Base-by-base conservation (phyloP, 768 basidiomycete genomes). In the Mycena vulgaris region DNA sequence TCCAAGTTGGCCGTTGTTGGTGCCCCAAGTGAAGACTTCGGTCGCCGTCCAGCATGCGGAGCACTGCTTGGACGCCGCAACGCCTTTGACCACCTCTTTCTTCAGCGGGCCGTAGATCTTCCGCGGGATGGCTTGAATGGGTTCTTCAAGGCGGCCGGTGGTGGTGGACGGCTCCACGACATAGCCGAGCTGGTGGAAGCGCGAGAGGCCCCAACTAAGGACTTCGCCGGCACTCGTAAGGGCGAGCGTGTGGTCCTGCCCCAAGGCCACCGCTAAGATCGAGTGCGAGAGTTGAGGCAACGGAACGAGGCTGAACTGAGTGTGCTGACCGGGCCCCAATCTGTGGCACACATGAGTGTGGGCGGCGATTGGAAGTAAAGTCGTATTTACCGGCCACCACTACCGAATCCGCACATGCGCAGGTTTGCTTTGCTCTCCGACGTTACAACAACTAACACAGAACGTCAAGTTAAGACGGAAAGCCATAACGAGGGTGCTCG, bases 171-270 rank as follows among this genome's bases (percentile, higher is more conserved):
- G 73, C 69, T 98, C 95, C 5, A 97, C 85, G 3, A 89, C 82
- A 74, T 98, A 98, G 14, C 97, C 97, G 6, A 98, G 87, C 76
- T 98, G 97, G 5, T 89, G 84, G 78, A 96, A 97, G 17, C 95
- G 89, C 73, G 97, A 97, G 28, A 95, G 80, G 17, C 95, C 98
- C 95, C 96, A 99, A 27, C 92, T 95, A 42, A 92, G 88, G 4
- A 98, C 89, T 75, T 96, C 95, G 5, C 97, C 96, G 0, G 86
- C 78, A 28, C 84, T 88, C 0, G 96, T 97, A 31, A 99, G 83
- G 1, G 90, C 93, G 31, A 99, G 88, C 0, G 97, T 97, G 77
- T 99, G 98, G 75, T 99, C 98, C 78, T 97, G 97, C 14, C 95
- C 97, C 9, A 96, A 84, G 0, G 96, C 95, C 28, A 98, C 88